phyloP scores from a whole-genome alignment of 345 rosid species.

The Eutrema yunnanense region DNA sequence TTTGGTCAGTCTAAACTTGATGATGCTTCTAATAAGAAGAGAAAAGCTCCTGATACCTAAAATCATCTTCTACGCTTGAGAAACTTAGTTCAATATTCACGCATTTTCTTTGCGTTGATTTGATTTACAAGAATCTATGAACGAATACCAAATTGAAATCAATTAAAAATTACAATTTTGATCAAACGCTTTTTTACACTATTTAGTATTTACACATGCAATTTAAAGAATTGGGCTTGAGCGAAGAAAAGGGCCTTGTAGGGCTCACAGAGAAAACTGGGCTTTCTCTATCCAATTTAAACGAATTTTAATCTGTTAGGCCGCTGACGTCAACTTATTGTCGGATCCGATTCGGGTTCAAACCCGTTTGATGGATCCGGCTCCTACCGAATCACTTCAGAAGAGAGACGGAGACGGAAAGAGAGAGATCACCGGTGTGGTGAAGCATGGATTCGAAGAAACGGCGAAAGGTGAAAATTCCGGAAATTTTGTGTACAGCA shows the following conservation, averaged over 20 bases:
- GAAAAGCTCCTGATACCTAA: conserved; percentile 62
- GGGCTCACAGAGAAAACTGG: neutral
- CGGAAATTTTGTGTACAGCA: conserved; percentile 5
- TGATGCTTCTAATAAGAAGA: conserved; percentile 46
- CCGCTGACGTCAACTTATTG: neutral
- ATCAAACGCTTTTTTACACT: neutral
- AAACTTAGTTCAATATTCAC: neutral
- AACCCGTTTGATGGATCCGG: conserved; percentile 13
- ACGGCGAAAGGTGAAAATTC: conserved; percentile 37
- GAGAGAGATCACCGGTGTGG: conserved; percentile 11
- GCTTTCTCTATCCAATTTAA: neutral
- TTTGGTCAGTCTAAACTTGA: conserved; percentile 79
- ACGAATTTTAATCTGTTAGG: neutral
- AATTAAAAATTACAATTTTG: neutral
- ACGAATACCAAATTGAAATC: neutral
- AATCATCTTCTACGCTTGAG: neutral
- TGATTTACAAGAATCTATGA: neutral
- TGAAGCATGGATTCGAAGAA: conserved; percentile 38
- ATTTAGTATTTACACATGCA: too few relatives aligned
- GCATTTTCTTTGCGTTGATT: neutral
- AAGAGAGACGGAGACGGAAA: neutral
- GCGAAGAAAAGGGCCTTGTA: neutral
- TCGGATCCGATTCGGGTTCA: neutral
- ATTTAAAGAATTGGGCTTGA: neutral
- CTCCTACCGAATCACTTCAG: neutral